A percentile compares a stretch with the other conserved stretches of the same genome.
These are phyloP conservation scores for Verticillium klebahnii DNA, from an alignment of 2,329 filamentous ascomycete genomes.

Conservation along the genomic window DNA sequence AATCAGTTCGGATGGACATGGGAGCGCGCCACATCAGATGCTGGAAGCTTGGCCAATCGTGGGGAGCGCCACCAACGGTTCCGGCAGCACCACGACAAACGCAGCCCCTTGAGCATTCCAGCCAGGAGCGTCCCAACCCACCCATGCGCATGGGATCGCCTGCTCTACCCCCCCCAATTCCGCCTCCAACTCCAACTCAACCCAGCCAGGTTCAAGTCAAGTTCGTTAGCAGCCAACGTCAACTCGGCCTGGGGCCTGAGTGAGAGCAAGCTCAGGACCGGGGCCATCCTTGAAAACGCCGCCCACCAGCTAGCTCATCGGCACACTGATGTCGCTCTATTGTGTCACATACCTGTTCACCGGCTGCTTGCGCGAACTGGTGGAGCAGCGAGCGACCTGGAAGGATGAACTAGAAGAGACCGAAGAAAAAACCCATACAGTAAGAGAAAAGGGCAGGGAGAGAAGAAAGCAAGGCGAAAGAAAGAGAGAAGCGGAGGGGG, in stretches of 20 bases:
- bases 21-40: conserved; percentile 4
- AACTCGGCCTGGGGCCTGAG: no score
- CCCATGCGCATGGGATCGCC: neutral
- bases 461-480: no score
- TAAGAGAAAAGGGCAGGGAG: no score
- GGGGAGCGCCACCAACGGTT: conserved; percentile 9
- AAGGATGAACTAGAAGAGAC: no score
- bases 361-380: conserved; percentile 19
- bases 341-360: neutral
- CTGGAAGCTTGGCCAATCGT: conserved; percentile 9
- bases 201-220: neutral
- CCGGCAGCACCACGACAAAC: conserved; percentile 9
- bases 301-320: no score
- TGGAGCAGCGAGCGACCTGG: conserved; percentile 13
- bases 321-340: neutral
- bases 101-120: neutral
- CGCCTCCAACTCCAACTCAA: neutral
- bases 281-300: no score
- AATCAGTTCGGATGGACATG: neutral
- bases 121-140: neutral
- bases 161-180: neutral
- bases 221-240: neutral
- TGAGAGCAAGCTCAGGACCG: no score
- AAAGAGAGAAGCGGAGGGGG: no score
- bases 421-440: no score